Evolutionary conservation across 306 rosid genomes (phyloP).

Genomic region (Calophaca sinica): DNA sequence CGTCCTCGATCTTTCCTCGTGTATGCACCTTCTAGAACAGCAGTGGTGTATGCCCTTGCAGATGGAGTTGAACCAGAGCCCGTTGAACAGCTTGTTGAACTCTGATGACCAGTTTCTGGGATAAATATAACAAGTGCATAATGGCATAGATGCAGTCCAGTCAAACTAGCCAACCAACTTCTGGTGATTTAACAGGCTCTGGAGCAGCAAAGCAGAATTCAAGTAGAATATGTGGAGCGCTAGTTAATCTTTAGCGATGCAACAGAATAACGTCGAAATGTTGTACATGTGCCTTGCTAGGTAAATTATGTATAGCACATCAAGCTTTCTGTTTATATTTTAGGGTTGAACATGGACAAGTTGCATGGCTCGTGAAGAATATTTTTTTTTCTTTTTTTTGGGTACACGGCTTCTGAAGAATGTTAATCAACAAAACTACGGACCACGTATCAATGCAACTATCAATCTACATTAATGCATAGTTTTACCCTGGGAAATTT

Average conservation of each 20-base stretch:
- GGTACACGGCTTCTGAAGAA: too few species aligned
- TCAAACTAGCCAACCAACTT: conserved; percentile 40
- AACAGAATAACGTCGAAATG: conserved; percentile 26
- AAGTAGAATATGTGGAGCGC: conserved; percentile 35
- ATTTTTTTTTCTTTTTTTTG: too few species aligned
- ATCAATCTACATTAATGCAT: conserved; percentile 19
- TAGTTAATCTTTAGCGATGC: conserved; percentile 38
- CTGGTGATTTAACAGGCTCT: conserved; percentile 26
- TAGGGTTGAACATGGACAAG: conserved; percentile 25
- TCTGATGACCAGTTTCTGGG: conserved; percentile 47
- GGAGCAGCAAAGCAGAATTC: conserved; percentile 36
- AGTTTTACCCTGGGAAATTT: conserved; percentile 30
- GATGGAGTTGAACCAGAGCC: conserved; percentile 45
- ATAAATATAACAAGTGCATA: conserved; percentile 14
- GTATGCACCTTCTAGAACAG: conserved; percentile 85
- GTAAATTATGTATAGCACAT: conserved; percentile 31
- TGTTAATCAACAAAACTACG: conserved; percentile 16
- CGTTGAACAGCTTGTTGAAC: conserved; percentile 41
- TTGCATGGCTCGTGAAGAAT: conserved; percentile 30
- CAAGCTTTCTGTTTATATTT: conserved; percentile 20
- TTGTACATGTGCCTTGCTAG: conserved; percentile 36
- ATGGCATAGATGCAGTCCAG: conserved; percentile 48
- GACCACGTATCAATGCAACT: conserved; percentile 33
- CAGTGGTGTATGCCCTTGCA: conserved; percentile 72
- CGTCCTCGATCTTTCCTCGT: conserved; percentile 83